Base-by-base conservation (phyloP, 2,329 filamentous ascomycete species). In the Biscogniauxia sp. region DNA sequence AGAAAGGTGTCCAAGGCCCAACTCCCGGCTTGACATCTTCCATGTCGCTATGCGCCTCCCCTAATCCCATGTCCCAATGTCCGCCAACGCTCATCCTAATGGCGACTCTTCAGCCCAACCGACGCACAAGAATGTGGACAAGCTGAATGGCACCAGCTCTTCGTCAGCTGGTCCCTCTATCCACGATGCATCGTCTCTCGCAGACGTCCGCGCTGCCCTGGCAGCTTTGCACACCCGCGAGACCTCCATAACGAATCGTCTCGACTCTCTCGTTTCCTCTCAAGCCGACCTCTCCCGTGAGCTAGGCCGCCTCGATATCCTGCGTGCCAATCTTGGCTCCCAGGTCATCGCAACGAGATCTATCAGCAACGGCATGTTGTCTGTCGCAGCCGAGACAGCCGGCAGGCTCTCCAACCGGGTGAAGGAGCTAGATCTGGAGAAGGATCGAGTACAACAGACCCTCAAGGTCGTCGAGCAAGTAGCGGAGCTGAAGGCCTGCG, bases 391-490 rank as follows among this genome's bases (percentile, higher is more conserved):
- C 20, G 84, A 89, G 56, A 98, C 93, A 37, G 95, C 95, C 3
- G 88, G 88, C 57, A 87, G 91, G 59, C 90, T 98, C 65, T 96
- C 93, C 58, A 87, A 87, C 71, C 91, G 93, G 57, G 95, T 99
- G 59, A 93, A 91, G 74, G 84, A 87, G 66, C 85, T 99, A 37
- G 95, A 99, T 73, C 82, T 92, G 59, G 94, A 99, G 77, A 96
- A 98, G 80, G 88, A 88, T 61, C 86, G 93, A 26, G 94, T 99
- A 8, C 93, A 95, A 74, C 89, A 93, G 55, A 98, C 95, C 0
- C 80, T 99, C 60, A 85, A 89, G 8, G 93, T 98, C 2, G 95
- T 98, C 11, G 94, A 98, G 76, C 93, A 97, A 78, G 94, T 99
- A 15, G 91, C 92, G 5, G 95, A 99, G 81, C 88, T 99, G 66